phyloP scores from a whole-genome alignment of 352 stramenopile genomes.

The Pythium chondricola region DNA sequence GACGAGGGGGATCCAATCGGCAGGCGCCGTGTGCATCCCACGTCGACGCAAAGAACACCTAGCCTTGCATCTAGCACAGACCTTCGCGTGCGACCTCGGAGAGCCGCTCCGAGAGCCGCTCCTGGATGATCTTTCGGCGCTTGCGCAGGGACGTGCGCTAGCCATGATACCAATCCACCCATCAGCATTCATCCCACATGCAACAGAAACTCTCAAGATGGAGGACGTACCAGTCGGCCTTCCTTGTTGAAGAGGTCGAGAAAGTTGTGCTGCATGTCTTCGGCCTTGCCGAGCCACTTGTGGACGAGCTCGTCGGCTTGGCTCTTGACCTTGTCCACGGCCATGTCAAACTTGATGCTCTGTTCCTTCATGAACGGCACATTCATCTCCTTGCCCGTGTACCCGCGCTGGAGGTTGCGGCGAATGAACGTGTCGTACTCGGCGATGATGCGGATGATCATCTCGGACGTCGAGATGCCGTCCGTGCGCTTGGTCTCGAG shows the following conservation, averaged over 20 bases:
- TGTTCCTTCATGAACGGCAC: constrained; percentile 86
- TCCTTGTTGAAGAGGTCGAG: constrained; percentile 77
- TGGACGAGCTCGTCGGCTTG: constrained; percentile 72
- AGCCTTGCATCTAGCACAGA: constrained; percentile 37
- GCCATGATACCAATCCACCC: not conserved
- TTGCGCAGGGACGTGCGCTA: constrained; percentile 71
- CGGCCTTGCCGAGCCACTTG: constrained; percentile 71
- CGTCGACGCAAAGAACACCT: too few species aligned
- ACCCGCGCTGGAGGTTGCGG: constrained; percentile 83
- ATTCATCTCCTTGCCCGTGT: constrained; percentile 91
- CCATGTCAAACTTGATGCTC: constrained; percentile 85
- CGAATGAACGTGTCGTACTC: constrained; percentile 92
- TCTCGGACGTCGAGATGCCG: constrained; percentile 84
- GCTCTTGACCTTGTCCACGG: constrained; percentile 77
- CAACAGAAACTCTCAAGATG: too few species aligned
- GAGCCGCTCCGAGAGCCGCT: constrained; percentile 57
- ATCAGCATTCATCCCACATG: too few species aligned
- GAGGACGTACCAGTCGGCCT: constrained; percentile 49
- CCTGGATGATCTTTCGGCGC: constrained; percentile 79
- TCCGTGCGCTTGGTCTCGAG: constrained; percentile 80
- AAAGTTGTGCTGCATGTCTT: constrained; percentile 76
- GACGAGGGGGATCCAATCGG: too few species aligned
- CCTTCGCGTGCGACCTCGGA: constrained; percentile 75
- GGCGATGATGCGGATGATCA: constrained; percentile 88
- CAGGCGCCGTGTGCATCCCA: too few species aligned